Evolutionary conservation across 768 basidiomycete species (phyloP).

Genomic region (Inosperma sp.): DNA sequence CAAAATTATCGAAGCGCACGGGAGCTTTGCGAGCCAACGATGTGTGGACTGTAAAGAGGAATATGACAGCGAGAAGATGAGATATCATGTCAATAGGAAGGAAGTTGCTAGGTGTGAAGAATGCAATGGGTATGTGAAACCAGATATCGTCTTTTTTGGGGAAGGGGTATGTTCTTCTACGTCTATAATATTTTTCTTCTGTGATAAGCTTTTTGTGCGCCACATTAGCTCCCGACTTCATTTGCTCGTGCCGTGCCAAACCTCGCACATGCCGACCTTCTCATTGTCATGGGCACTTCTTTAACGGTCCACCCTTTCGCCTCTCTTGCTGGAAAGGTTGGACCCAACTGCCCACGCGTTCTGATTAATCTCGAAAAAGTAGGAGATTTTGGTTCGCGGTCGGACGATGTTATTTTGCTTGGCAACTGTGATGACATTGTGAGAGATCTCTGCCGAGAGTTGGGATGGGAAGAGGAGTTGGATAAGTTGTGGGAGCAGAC

Average conservation of each 20-base stretch:
- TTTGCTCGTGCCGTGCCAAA: slow-evolving; percentile 58
- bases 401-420: slow-evolving; percentile 59
- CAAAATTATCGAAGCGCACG: slow-evolving; percentile 91
- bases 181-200: neutral
- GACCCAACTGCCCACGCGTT: slow-evolving; percentile 64
- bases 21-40: slow-evolving; percentile 83
- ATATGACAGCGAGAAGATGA: slow-evolving; percentile 67
- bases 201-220: neutral
- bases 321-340: slow-evolving; percentile 57
- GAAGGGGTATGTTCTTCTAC: slow-evolving; percentile 50
- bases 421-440: slow-evolving; percentile 72
- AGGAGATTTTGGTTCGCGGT: slow-evolving; percentile 52
- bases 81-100: slow-evolving; percentile 52
- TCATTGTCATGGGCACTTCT: slow-evolving; percentile 90
- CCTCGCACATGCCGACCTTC: slow-evolving; percentile 69
- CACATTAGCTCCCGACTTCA: slow-evolving; percentile 69
- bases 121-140: slow-evolving; percentile 78
- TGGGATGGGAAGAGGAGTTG: slow-evolving; percentile 74
- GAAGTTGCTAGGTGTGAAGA: slow-evolving; percentile 61
- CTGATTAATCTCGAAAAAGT: slow-evolving; percentile 85
- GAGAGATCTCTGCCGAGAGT: slow-evolving; percentile 51
- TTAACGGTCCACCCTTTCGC: slow-evolving; percentile 87
- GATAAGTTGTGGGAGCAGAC: slow-evolving; percentile 53
- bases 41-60: slow-evolving; percentile 69
- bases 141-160: slow-evolving; percentile 95